Evolutionary conservation across 2,329 filamentous ascomycete genomes (phyloP).

Genomic region (Paraphoma sp.): DNA sequence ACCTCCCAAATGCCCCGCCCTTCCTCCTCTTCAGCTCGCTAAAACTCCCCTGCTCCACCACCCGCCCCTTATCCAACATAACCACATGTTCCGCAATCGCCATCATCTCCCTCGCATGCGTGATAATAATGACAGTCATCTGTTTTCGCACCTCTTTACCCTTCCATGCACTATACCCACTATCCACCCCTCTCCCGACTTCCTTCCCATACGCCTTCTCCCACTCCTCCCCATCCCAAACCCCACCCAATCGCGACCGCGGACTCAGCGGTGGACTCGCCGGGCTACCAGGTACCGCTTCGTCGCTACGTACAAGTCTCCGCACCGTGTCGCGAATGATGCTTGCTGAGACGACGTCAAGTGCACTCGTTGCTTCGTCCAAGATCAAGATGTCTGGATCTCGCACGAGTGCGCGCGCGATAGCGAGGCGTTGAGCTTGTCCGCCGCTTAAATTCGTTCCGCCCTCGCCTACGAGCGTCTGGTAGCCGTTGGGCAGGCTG

Average conservation of each 20-base stretch:
- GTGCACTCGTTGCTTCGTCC: slow-evolving; percentile 84
- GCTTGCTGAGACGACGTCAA: slow-evolving; percentile 74
- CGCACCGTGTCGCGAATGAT: slow-evolving; percentile 69
- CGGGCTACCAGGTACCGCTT: not conserved
- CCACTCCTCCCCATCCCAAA: slow-evolving; percentile 20
- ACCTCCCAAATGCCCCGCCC: slow-evolving; percentile 35
- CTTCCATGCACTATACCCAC: slow-evolving; percentile 12
- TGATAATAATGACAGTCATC: slow-evolving; percentile 80
- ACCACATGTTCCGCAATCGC: slow-evolving; percentile 74
- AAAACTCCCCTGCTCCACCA: slow-evolving; percentile 73
- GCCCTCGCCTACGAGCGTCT: slow-evolving; percentile 78
- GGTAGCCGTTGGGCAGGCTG: slow-evolving; percentile 73
- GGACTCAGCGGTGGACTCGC: not conserved
- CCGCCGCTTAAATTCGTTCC: slow-evolving; percentile 78
- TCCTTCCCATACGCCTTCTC: slow-evolving; percentile 8
- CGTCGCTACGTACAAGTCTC: slow-evolving; percentile 53
- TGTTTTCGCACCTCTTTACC: slow-evolving; percentile 32
- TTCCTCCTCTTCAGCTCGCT: slow-evolving; percentile 58
- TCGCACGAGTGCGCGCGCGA: slow-evolving; percentile 78
- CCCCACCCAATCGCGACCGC: slow-evolving; percentile 8
- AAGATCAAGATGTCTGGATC: slow-evolving; percentile 76
- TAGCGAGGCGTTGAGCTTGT: slow-evolving; percentile 80
- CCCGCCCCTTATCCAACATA: slow-evolving; percentile 71
- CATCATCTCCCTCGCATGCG: slow-evolving; percentile 89
- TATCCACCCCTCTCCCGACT: not conserved